Evolutionary conservation across 257 asterid genomes (phyloP).

Genomic region (Eustoma russellianum): DNA sequence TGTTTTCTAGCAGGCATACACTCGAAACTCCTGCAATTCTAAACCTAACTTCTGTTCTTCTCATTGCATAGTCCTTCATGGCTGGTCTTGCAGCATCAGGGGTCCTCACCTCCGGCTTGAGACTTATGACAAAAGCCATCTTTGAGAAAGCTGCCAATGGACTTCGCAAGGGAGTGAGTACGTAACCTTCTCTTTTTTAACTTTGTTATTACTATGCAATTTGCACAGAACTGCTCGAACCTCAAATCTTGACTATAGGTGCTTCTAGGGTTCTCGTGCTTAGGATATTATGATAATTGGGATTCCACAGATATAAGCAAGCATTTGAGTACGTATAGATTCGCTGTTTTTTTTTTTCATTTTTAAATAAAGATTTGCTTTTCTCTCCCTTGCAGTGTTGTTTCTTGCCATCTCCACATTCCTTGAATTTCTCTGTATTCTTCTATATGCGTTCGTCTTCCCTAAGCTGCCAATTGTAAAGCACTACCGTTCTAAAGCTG

Average conservation of each 20-base stretch:
- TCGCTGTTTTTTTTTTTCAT: not conserved
- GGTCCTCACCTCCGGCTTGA: conserved; percentile 51
- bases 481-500: conserved; percentile 30
- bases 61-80: conserved; percentile 42
- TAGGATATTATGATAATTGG: no score
- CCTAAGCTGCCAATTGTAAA: conserved; percentile 31
- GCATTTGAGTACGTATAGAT: no score
- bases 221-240: not conserved
- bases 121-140: conserved; percentile 58
- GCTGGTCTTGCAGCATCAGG: conserved; percentile 77
- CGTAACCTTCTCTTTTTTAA: conserved; percentile 7
- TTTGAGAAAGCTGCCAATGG: conserved; percentile 54
- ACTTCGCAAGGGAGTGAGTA: conserved; percentile 74
- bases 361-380: not conserved
- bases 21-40: no score
- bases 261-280: no score
- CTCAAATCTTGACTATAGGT: not conserved
- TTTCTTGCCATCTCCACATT: conserved; percentile 27
- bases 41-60: no score
- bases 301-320: no score
- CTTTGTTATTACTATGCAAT: no score
- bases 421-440: conserved; percentile 21
- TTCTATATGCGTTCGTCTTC: conserved; percentile 21
- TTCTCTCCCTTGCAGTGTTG: conserved; percentile 18
- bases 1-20: no score